Evolutionary conservation across 257 asterid species (phyloP), one percentile per base, ranked within the genome.

Genomic region (Nemophila menziesii): DNA sequence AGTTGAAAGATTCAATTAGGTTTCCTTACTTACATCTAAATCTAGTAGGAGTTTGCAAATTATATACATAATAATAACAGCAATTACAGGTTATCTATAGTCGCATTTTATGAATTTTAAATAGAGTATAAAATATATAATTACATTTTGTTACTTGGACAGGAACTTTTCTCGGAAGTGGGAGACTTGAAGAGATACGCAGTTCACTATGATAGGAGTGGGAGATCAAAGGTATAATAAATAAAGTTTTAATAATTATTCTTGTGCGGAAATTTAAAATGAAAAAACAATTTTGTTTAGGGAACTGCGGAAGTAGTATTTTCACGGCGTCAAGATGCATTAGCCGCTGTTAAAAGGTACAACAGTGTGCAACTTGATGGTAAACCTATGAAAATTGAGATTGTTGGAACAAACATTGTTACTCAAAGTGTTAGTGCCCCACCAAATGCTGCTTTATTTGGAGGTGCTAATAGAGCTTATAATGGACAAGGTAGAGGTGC

Each of bases 261-360:
- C 52, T 71, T 45, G 43, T 62, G 54, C 47, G 22, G 39, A 56
- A 60, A 41, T 58, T 65, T 49, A 61, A 53, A 62, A 44, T n/a
- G 16, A 37, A 43, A 51, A 22, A 5, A 12, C 16, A 34, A 10
- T 67, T 65, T 55, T 63, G 36, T 51, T 33, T 60, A 90, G 96
- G 99, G 99, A 52, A 90, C 96, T 16, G 94, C 94, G 36, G 99
- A 90, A 67, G 75, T 80, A 22, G 86, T 80, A 46, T 80, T 60
- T 61, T 63, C 64, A 39, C 74, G 78, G 24, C 68, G 75, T 22
- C 60, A 55, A 63, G 86, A 80, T 64, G 81, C 86, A 13, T 12
- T 68, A 20, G 63, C 71, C 15, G 92, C 83, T 62, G 69, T 76
- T 48, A 76, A 70, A 62, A 73, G 74, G 58, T 80, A 65, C 65